Evolutionary conservation across 1,139 yeast genomes (phyloP).

Genomic region (Diutina mesorugosa): DNA sequence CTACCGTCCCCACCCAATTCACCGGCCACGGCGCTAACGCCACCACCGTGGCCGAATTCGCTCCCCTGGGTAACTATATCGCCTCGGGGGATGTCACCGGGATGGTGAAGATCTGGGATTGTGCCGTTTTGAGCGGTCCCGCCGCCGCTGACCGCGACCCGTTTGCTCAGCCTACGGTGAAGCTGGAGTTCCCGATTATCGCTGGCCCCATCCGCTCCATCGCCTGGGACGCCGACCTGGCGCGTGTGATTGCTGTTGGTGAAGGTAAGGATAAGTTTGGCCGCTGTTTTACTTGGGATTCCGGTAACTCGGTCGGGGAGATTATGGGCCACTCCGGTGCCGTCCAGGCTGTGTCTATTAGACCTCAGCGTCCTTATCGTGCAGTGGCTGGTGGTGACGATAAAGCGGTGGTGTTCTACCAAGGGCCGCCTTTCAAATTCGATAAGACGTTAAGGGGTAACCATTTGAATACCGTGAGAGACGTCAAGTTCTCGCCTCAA

Average conservation of each 20-base stretch:
- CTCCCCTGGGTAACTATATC: constrained; percentile 81
- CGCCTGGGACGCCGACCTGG: constrained; percentile 87
- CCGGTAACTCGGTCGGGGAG: constrained; percentile 93
- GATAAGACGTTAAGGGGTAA: constrained; percentile 56
- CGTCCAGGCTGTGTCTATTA: constrained; percentile 74
- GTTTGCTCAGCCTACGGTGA: constrained; percentile 42
- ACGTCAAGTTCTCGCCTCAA: constrained; percentile 72
- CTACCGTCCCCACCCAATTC: constrained; percentile 38
- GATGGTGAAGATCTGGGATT: constrained; percentile 80
- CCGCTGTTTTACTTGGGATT: constrained; percentile 85
- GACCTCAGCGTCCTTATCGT: constrained; percentile 83
- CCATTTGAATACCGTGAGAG: constrained; percentile 71
- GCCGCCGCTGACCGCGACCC: constrained; percentile 4
- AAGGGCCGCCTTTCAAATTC: constrained; percentile 92
- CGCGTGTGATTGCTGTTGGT: constrained; percentile 87
- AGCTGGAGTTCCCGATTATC: constrained; percentile 73
- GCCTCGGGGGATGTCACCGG: constrained; percentile 93
- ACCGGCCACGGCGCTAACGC: constrained; percentile 58
- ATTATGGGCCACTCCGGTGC: constrained; percentile 87
- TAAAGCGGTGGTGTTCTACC: constrained; percentile 67
- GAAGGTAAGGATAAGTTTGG: constrained; percentile 89
- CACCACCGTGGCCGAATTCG: constrained; percentile 64
- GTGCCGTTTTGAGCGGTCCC: constrained; percentile 27
- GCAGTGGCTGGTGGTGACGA: constrained; percentile 93
- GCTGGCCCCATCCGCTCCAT: constrained; percentile 75